Evolutionary conservation across 257 asterid genomes (phyloP), one percentile per base, ranked within the genome.

Genomic region (Catharanthus roseus): DNA sequence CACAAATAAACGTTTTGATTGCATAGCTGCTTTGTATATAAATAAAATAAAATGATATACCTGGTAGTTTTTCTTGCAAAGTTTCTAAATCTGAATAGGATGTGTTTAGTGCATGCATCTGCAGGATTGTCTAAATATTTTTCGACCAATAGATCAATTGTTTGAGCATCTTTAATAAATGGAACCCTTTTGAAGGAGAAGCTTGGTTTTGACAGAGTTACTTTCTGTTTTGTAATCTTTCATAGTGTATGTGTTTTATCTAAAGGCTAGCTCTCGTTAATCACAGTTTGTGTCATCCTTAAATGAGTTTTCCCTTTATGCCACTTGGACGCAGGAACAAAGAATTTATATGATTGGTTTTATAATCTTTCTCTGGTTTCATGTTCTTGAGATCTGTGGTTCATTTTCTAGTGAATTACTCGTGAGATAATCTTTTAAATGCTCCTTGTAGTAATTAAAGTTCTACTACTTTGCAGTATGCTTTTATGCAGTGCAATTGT

Each of bases 391-490:
- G 67, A 2, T 5, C 1, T 57, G 12, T 68, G 50, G 51, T n/a
- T 57, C 29, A 69, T 51, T 51, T 34, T 69, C 11, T 51, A 36
- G 45, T 36, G n/a, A 29, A 24, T 70, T 29, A 7, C 0, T 10
- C 11, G 45, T 7, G 18, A 16, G 44, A 26, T 44, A 29, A 31
- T 29, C 29, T 47, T 45, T 13, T 62, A 4, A 34, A 0, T 34
- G 67, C 18, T 34, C 29, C 47, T 62, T 56, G 3, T 38, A 33
- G 18, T 33, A 36, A 62, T 34, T 2, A 19, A 33, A n/a, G 24
- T 34, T 33, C 11, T 4, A 4, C 4, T 15, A 24, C 23, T 76
- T 58, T 73, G 86, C 90, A 85, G 93, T 77, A 80, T 70, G 69
- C 70, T 34, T 65, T 72, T 72, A 38, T 55, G 80, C 71, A 51